Evolutionary conservation across 192 early-diverging fungal genomes (phyloP).

Genomic region (Oehlia diaphana): DNA sequence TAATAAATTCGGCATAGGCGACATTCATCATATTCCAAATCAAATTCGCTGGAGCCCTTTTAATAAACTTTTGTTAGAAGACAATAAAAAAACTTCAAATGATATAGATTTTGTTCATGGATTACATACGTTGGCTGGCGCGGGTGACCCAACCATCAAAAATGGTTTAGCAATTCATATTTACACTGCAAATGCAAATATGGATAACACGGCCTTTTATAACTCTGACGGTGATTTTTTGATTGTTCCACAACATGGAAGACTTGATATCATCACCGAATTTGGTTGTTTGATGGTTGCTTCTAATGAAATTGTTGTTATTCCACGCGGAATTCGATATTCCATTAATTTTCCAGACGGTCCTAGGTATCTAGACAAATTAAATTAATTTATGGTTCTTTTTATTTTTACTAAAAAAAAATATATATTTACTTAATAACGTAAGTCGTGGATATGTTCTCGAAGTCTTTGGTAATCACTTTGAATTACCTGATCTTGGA

Average conservation of each 20-base stretch:
- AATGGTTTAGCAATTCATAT: slow-evolving; percentile 85
- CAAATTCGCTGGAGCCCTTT: slow-evolving; percentile 96
- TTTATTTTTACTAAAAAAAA: background rate
- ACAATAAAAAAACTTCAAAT: background rate
- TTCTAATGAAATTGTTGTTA: slow-evolving; percentile 91
- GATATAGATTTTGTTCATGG: slow-evolving; percentile 81
- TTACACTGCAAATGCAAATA: slow-evolving; percentile 74
- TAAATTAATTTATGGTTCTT: background rate
- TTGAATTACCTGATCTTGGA: slow-evolving; percentile 93
- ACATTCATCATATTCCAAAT: slow-evolving; percentile 73
- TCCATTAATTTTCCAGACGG: slow-evolving; percentile 78
- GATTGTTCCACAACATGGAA: slow-evolving; percentile 91
- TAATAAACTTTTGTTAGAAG: slow-evolving; percentile 48
- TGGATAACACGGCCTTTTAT: slow-evolving; percentile 80
- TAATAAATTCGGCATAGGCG: slow-evolving; percentile 55
- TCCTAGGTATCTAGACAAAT: slow-evolving; percentile 48
- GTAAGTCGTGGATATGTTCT: slow-evolving; percentile 81
- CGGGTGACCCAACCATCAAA: slow-evolving; percentile 76
- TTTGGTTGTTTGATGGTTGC: slow-evolving; percentile 79
- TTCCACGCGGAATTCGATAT: slow-evolving; percentile 91
- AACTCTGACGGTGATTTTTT: slow-evolving; percentile 92
- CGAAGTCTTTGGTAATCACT: slow-evolving; percentile 88
- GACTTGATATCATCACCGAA: slow-evolving; percentile 89
- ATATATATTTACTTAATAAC: background rate
- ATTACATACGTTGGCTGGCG: slow-evolving; percentile 80